Evolutionary conservation across 805 yeast species (phyloP).

Genomic region (Clavispora asparagi): DNA sequence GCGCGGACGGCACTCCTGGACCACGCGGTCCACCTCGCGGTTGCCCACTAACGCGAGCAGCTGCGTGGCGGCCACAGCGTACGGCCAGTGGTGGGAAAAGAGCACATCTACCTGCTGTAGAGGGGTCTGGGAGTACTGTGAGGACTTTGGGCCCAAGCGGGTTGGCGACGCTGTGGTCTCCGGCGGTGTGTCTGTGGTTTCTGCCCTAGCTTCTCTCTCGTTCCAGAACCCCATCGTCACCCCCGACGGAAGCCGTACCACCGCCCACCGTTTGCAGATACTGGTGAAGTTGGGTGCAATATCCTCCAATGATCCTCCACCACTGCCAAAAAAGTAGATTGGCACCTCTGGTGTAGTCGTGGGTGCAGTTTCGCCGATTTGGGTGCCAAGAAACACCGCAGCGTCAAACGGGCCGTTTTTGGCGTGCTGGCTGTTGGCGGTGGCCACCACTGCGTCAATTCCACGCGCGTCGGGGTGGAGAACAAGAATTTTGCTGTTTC

Average conservation of each 20-base stretch:
- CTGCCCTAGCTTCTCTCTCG: constrained; percentile 15
- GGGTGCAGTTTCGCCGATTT: constrained; percentile 14
- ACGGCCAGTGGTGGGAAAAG: constrained; percentile 59
- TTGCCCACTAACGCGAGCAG: constrained; percentile 42
- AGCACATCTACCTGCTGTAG: constrained; percentile 43
- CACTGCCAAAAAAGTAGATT: constrained; percentile 23
- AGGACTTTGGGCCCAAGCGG: no score
- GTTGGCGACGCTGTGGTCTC: neutral
- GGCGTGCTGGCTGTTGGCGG: constrained; percentile 43
- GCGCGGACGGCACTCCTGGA: constrained; percentile 46
- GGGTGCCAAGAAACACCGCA: constrained; percentile 45
- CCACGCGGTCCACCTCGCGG: constrained; percentile 39
- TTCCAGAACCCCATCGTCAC: constrained; percentile 44
- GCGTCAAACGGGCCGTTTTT: constrained; percentile 67
- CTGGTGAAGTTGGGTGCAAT: constrained; percentile 21
- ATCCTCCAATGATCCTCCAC: constrained; percentile 20
- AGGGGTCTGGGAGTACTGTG: no score
- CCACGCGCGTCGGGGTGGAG: constrained; percentile 40
- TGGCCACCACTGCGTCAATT: constrained; percentile 39
- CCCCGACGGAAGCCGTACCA: constrained; percentile 37
- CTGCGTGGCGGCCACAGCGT: constrained; percentile 41
- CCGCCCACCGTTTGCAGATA: constrained; percentile 29
- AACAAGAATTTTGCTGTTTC: constrained; percentile 33
- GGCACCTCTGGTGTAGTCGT: constrained; percentile 15
- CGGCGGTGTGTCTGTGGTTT: constrained; percentile 3